Evolutionary conservation across 805 yeast genomes (phyloP).

Genomic region (Ogataea naganishii): DNA sequence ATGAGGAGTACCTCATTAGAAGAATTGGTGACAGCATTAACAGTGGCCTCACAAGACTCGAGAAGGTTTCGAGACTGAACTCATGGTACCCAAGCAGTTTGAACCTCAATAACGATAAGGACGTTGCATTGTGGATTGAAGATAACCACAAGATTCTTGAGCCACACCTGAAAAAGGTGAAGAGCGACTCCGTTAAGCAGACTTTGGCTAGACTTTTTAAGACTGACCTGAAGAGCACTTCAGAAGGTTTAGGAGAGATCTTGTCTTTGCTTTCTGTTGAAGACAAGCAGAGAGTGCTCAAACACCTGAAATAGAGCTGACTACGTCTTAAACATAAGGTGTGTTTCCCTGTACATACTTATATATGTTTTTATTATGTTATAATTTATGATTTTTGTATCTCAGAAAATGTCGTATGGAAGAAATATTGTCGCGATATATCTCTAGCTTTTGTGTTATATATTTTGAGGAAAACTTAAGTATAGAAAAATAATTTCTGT

Average conservation of each 20-base stretch:
- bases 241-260: conserved; percentile 48
- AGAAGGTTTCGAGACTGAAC: conserved; percentile 78
- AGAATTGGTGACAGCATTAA: conserved; percentile 51
- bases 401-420: neutral
- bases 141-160: conserved; percentile 60
- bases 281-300: conserved; percentile 38
- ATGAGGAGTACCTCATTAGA: conserved; percentile 81
- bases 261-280: conserved; percentile 42
- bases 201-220: conserved; percentile 52
- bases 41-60: conserved; percentile 43
- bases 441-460: conserved; percentile 1
- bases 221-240: conserved; percentile 41
- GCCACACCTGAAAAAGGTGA: conserved; percentile 51
- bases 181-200: conserved; percentile 58
- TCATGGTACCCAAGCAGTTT: conserved; percentile 75
- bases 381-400: neutral
- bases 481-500: neutral
- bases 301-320: conserved; percentile 15
- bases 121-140: conserved; percentile 81
- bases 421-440: neutral
- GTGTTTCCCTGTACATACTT: conserved; percentile 3
- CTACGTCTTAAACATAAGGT: conserved; percentile 1
- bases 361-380: neutral
- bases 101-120: conserved; percentile 63
- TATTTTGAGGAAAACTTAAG: neutral